These are phyloP conservation scores for Claviceps monticola DNA, from an alignment of 2,329 filamentous ascomycete species.

Conservation along the genomic window DNA sequence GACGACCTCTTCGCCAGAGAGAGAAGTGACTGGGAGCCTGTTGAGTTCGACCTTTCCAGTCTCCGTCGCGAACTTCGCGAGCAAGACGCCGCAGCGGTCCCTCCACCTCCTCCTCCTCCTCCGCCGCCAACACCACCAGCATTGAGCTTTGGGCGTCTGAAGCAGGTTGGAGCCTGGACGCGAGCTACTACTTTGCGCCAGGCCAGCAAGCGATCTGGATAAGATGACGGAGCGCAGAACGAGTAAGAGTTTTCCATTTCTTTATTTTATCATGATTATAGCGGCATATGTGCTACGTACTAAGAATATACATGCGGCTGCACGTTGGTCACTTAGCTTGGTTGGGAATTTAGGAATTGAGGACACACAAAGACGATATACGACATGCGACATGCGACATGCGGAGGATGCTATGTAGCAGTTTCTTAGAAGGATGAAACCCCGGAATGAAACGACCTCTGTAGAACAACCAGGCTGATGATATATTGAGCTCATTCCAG, in stretches of 20 bases:
- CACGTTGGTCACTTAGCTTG: no score
- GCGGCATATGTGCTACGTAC: neutral
- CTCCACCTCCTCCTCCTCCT: neutral
- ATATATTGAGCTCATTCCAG: no score
- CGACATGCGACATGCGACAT: no score
- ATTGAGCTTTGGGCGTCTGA: constrained; percentile 36
- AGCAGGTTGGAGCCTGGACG: constrained; percentile 33
- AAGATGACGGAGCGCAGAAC: neutral
- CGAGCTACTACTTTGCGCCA: constrained; percentile 28
- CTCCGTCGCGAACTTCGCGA: neutral
- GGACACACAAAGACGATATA: no score
- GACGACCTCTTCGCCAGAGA: constrained; percentile 13
- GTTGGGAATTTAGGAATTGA: no score
- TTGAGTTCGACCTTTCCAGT: constrained; percentile 11
- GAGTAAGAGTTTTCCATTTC: neutral
- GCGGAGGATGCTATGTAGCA: no score
- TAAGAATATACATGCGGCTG: no score
- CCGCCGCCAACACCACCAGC: constrained; percentile 20
- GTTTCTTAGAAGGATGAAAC: no score
- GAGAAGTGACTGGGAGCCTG: constrained; percentile 15
- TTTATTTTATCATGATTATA: neutral
- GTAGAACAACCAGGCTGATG: no score
- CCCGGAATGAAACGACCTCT: no score
- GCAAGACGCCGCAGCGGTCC: constrained; percentile 10
- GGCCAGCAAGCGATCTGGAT: constrained; percentile 13